Base-by-base conservation (phyloP, 2,329 filamentous ascomycete species). In the Coniochaeta sp. region DNA sequence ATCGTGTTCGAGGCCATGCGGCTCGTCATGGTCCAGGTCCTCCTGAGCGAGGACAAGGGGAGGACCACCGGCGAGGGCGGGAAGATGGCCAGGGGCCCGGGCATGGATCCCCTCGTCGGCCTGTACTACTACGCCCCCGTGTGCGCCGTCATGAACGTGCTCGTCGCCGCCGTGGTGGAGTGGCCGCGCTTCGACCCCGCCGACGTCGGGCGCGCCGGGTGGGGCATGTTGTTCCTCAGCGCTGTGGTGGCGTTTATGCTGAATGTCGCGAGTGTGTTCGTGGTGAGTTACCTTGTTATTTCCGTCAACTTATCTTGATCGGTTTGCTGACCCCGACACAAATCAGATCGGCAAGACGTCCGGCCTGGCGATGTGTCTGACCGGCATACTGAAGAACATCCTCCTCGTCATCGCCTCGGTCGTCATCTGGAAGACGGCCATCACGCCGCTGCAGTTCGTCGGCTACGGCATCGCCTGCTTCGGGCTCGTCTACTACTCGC, bases 71-170 rank as follows among this genome's bases (percentile, higher is more conserved):
- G 59, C 16, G 57, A 59, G 9, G 42, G 42, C 4, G 6, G 19
- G 17, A 47, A 17, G 22, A 16, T 7, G 16, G 47, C 7, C 10
- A 52, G n/a, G 24, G 89, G 91, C 52, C 73, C 89, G 77, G 91
- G 90, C 79, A 95, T 96, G 91, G 90, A 95, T 70, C 90, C 91
- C 38, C 82, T 96, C 38, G 90, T 95, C 63, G 91, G 89, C 34
- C 82, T 96, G 24, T 96, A 96, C 81, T 96, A 96, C 79, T 96
- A 91, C 71, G 91, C 91, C 0, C 91, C 91, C 5, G 87, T 91
- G 56, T 96, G 91, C 74, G 89, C 90, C 56, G 74, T 88, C 67
- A 91, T 92, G 86, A 96, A 96, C 76, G 78, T 88, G 60, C 66
- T 88, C 40, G 85, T 91, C 36, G 85, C 88, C 62, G 72, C 90